Percentiles rank a stretch among this genome's conserved stretches.
Conservation (phyloP, 2,329 filamentous ascomycete genomes). For the Dissoconium aciculare region DNA sequence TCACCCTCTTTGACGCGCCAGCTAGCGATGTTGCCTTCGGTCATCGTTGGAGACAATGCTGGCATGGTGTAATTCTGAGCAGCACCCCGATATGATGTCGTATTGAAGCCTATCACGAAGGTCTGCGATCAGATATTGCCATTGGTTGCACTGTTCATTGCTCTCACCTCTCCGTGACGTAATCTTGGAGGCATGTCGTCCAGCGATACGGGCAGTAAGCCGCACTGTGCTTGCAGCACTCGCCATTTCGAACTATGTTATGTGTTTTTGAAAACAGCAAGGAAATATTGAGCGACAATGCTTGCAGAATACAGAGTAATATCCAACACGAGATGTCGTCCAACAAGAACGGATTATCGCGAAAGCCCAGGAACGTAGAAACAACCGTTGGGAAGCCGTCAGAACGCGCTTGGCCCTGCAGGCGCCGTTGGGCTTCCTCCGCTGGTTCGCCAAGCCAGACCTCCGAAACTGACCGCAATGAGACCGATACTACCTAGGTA, state of each 20-base stretch:
- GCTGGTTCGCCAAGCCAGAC: background rate
- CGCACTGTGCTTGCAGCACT: slow-evolving; percentile 17
- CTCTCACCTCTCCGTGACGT: slow-evolving; percentile 16
- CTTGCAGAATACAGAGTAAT: too few species aligned
- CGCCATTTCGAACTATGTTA: slow-evolving; percentile 15
- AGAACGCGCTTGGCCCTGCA: too few species aligned
- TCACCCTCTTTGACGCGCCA: slow-evolving; percentile 86
- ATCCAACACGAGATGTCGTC: too few species aligned
- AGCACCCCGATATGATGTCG: slow-evolving; percentile 35
- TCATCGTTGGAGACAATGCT: slow-evolving; percentile 84
- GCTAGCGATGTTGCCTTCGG: slow-evolving; percentile 71
- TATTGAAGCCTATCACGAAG: slow-evolving; percentile 14
- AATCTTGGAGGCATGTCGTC: slow-evolving; percentile 15
- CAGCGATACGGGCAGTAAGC: slow-evolving; percentile 17
- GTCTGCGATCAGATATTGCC: slow-evolving; percentile 5
- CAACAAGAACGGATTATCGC: too few species aligned
- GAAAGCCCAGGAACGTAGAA: too few species aligned
- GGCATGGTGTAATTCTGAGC: slow-evolving; percentile 87
- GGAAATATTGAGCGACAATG: too few species aligned
- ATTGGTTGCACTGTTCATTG: background rate
- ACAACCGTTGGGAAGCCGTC: background rate
- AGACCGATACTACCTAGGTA: too few species aligned
- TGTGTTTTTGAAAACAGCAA: too few species aligned
- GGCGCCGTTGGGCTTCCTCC: background rate
- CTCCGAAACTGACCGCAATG: background rate